These are phyloP conservation scores for Paramarasmius palmivorus DNA, from an alignment of 1,284 basidiomycete genomes.

Conservation along the genomic window DNA sequence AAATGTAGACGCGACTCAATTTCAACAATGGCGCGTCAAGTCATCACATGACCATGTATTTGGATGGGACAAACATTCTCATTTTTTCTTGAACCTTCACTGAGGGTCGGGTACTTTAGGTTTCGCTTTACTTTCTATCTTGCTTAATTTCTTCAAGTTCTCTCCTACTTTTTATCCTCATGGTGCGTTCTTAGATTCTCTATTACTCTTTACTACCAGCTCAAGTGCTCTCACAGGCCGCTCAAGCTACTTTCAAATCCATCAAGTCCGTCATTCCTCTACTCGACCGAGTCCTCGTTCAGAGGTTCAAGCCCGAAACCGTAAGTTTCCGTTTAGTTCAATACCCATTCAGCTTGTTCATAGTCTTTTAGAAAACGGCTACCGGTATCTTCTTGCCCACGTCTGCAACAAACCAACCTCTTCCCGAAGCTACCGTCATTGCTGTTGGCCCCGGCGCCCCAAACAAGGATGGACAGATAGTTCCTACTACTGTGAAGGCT, in stretches of 20 bases:
- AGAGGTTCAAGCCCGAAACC: constrained; percentile 93
- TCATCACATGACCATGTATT: not conserved
- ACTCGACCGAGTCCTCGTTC: constrained; percentile 95
- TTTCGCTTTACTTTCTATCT: not conserved
- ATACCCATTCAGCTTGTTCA: not conserved
- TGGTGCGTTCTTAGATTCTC: not conserved
- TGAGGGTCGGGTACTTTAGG: not conserved
- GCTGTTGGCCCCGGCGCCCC: constrained; percentile 92
- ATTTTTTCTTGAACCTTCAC: constrained; percentile 2
- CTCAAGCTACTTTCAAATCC: constrained; percentile 88
- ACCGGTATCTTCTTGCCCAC: constrained; percentile 93
- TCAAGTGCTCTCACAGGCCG: constrained; percentile 44
- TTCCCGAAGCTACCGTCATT: constrained; percentile 96
- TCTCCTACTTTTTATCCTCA: not conserved
- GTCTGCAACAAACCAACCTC: constrained; percentile 78
- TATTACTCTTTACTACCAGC: not conserved
- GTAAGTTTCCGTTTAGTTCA: constrained; percentile 42
- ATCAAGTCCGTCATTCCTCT: constrained; percentile 93
- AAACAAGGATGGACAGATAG: constrained; percentile 80
- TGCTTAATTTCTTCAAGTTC: not conserved
- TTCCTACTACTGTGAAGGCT: constrained; percentile 81
- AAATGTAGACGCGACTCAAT: not conserved
- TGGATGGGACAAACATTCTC: not conserved
- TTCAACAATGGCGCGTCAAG: not conserved
- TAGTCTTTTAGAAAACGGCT: constrained; percentile 79